Percentiles rank a stretch among this genome's conserved stretches.
Conservation (phyloP, 495 filamentous ascomycete species). For the Peziza echinospora region DNA sequence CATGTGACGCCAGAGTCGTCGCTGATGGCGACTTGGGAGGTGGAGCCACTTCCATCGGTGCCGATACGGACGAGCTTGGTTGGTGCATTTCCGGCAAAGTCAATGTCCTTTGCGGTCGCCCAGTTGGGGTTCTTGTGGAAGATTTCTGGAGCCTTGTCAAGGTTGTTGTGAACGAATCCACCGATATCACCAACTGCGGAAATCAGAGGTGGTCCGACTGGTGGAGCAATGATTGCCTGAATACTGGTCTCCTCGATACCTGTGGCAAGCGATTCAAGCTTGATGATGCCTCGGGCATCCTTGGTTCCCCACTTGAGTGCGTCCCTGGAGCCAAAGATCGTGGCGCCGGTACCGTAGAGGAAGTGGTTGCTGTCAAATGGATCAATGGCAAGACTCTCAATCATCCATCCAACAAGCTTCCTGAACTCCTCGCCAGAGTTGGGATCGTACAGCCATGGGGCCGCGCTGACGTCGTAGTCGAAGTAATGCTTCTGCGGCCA, state of each 20-base stretch:
- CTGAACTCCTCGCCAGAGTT: constrained; percentile 14
- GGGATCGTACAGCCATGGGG: constrained; percentile 18
- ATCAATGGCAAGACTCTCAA: constrained; percentile 37
- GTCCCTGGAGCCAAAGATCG: constrained; percentile 29
- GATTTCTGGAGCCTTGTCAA: constrained; percentile 27
- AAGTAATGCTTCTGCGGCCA: constrained; percentile 29
- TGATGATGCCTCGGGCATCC: constrained; percentile 10
- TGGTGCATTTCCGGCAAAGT: constrained; percentile 35
- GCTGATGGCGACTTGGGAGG: constrained; percentile 19
- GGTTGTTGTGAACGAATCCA: constrained; percentile 29
- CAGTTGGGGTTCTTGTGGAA: constrained; percentile 31
- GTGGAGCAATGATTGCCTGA: constrained; percentile 28
- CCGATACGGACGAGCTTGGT: constrained; percentile 34
- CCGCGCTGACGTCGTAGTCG: constrained; percentile 20
- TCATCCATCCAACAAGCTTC: constrained; percentile 40
- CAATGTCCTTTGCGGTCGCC: constrained; percentile 29
- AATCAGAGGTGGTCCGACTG: constrained; percentile 32
- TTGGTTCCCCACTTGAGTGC: constrained; percentile 25
- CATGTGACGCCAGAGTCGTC: constrained; percentile 22
- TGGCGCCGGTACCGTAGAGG: constrained; percentile 36
- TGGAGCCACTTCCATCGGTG: constrained; percentile 20
- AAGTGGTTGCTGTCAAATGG: constrained; percentile 38
- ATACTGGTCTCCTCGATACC: constrained; percentile 40
- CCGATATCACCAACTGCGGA: constrained; percentile 37
- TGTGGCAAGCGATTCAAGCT: constrained; percentile 30